These are phyloP conservation scores for Coemansia sp. DNA, from an alignment of 192 early-diverging fungal species.

Conservation along the genomic window DNA sequence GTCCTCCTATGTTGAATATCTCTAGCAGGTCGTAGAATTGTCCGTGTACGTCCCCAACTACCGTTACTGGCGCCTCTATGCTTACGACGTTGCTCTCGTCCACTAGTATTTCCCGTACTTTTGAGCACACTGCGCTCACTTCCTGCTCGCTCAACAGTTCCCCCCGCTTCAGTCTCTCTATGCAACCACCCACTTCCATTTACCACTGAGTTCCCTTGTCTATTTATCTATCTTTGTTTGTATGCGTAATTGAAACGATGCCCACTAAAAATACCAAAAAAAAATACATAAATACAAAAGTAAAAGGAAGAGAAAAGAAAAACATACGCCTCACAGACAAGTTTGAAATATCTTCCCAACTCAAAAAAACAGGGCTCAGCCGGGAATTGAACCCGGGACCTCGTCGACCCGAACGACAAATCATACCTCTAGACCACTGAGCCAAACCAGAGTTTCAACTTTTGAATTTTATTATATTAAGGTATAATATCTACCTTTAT, in stretches of 20 bases:
- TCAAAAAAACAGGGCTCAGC: slow-evolving; percentile 29
- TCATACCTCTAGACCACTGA: slow-evolving; percentile 56
- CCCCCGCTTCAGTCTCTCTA: slow-evolving; percentile 70
- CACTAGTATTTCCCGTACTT: slow-evolving; percentile 75
- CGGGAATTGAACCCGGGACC: slow-evolving; percentile 58
- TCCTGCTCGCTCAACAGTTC: slow-evolving; percentile 73
- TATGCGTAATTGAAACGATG: not conserved
- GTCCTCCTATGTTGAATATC: slow-evolving; percentile 93
- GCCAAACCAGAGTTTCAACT: slow-evolving; percentile 1
- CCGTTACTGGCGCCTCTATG: slow-evolving; percentile 83
- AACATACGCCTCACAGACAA: too few species aligned
- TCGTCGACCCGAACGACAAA: slow-evolving; percentile 57
- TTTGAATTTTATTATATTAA: too few species aligned
- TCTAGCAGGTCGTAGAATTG: slow-evolving; percentile 95
- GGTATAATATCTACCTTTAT: too few species aligned
- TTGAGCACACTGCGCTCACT: slow-evolving; percentile 79
- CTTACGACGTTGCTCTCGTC: slow-evolving; percentile 83
- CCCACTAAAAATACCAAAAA: not conserved
- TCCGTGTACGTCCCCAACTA: slow-evolving; percentile 92
- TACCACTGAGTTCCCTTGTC: not conserved
- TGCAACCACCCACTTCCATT: slow-evolving; percentile 80
- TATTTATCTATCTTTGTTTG: not conserved
- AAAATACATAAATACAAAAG: not conserved
- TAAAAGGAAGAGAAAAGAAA: too few species aligned
- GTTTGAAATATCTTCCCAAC: too few species aligned